Evolutionary conservation across 2,329 filamentous ascomycete genomes (phyloP), one percentile per base, ranked within the genome.

Genomic region (Sclerotinia sclerotiorum): DNA sequence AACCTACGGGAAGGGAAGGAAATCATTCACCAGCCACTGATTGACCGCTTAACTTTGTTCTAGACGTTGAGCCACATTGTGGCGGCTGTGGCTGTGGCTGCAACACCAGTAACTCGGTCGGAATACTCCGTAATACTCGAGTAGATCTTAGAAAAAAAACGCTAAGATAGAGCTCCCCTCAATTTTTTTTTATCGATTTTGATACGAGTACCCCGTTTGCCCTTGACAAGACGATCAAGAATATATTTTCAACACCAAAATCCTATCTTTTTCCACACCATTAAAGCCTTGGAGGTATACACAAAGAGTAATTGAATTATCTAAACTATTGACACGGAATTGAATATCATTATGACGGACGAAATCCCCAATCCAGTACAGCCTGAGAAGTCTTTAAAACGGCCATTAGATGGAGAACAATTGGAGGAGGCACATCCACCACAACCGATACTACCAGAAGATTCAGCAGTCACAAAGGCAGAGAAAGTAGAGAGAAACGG

Each of bases 381-480:
- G 52, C 62, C 71, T 42, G 35, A 39, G 10, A 39, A 76, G 48
- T 73, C 76, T 35, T 70, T 77, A 52, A 76, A 78, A 68, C 73
- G 72, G 54, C 70, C 72, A 48, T 62, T 71, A 0, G 72, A 73
- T 32, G 69, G 35, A 27, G 65, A 68, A 27, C 68, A 70, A 65
- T 56, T 68, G 56, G 68, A 71, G 39, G 74, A 72, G 61, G 66
- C 70, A 49, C 72, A 74, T 44, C 67, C 71, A 62, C 63, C 72
- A 44, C 73, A 74, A 58, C 71, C 72, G 68, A 70, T 74, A 32
- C 44, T 72, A 8, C 69, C 68, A 35, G 75, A 75, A 56, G 77
- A 77, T 60, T 76, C 75, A 42, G 72, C 76, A 21, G 65, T 73
- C 15, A 77, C 74, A 21, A 75, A 76, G 64, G 75, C 74, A 15